These are phyloP conservation scores for Peziza echinospora DNA, from an alignment of 495 filamentous ascomycete genomes.

Conservation along the genomic window DNA sequence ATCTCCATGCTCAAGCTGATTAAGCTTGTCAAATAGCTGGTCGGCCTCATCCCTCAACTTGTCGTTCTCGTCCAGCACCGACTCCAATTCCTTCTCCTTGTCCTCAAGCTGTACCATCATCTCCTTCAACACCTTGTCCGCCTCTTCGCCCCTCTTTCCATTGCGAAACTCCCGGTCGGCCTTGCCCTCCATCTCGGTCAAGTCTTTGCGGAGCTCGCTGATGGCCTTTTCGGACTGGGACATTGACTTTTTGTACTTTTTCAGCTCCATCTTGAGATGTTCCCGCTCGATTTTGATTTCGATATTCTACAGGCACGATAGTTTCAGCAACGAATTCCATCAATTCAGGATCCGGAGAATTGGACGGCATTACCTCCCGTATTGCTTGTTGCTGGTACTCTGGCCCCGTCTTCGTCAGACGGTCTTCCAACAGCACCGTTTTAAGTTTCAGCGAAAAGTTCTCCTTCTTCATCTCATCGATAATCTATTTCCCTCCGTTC, in stretches of 20 bases:
- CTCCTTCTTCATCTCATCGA: conserved; percentile 87
- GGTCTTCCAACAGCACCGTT: conserved; percentile 60
- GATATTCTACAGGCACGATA: conserved; percentile 37
- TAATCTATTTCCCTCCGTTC: conserved; percentile 28
- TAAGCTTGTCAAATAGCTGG: conserved; percentile 43
- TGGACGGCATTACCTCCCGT: too few species aligned
- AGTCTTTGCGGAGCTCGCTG: conserved; percentile 49
- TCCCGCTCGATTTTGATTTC: conserved; percentile 80
- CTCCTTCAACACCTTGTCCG: conserved; percentile 30
- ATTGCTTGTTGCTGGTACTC: conserved; percentile 69
- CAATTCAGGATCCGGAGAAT: conserved; percentile 1
- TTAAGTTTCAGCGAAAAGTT: conserved; percentile 64
- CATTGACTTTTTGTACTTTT: conserved; percentile 60
- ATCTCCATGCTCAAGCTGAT: conserved; percentile 39
- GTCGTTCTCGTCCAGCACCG: conserved; percentile 25
- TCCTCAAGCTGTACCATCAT: conserved; percentile 34
- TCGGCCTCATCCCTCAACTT: conserved; percentile 45
- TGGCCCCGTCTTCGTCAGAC: conserved; percentile 74
- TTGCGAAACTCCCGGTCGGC: conserved; percentile 38
- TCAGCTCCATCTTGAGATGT: conserved; percentile 68
- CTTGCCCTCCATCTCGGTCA: conserved; percentile 44
- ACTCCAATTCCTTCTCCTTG: conserved; percentile 15
- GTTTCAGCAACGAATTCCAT: background rate
- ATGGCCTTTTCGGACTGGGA: conserved; percentile 57
- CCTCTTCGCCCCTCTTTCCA: conserved; percentile 30